Conservation (phyloP, 345 rosid genomes). For the Viola odorata region DNA sequence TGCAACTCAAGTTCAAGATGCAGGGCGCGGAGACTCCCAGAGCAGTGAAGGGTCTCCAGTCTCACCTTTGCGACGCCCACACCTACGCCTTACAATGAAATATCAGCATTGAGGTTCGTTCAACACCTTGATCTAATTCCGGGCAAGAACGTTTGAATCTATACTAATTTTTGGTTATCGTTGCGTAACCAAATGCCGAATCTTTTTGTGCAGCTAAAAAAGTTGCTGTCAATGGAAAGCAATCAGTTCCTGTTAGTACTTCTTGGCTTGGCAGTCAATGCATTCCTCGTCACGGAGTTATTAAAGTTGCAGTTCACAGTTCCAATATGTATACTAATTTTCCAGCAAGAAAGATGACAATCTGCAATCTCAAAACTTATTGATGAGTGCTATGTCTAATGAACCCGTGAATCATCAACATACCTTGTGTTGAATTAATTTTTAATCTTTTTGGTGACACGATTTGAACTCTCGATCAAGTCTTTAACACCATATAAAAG, state of each 20-base stretch:
- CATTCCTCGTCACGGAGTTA: background rate
- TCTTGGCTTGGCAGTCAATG: background rate
- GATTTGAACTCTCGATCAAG: too few relatives aligned
- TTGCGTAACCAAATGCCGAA: background rate
- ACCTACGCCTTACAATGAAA: constrained; percentile 16
- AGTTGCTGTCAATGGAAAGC: background rate
- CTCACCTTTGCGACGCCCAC: constrained; percentile 27
- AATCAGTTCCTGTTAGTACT: background rate
- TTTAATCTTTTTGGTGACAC: too few relatives aligned
- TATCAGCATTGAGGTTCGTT: constrained; percentile 23
- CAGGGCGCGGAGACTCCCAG: constrained; percentile 49
- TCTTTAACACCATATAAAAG: too few relatives aligned
- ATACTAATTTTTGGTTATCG: background rate
- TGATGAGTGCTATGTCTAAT: too few relatives aligned
- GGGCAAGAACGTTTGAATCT: background rate
- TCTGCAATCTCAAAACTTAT: background rate
- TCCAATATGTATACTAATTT: constrained; percentile 12
- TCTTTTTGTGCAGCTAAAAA: background rate
- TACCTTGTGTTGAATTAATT: too few relatives aligned
- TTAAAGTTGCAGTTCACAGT: constrained; percentile 7
- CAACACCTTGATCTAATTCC: background rate
- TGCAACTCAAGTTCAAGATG: constrained; percentile 84
- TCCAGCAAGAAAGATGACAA: constrained; percentile 2
- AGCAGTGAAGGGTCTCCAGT: constrained; percentile 66
- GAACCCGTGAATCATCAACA: too few relatives aligned